Percentiles rank a stretch among this genome's conserved stretches.
Evolutionary conservation across 768 basidiomycete genomes (phyloP).

Genomic region (Hericium erinaceus): DNA sequence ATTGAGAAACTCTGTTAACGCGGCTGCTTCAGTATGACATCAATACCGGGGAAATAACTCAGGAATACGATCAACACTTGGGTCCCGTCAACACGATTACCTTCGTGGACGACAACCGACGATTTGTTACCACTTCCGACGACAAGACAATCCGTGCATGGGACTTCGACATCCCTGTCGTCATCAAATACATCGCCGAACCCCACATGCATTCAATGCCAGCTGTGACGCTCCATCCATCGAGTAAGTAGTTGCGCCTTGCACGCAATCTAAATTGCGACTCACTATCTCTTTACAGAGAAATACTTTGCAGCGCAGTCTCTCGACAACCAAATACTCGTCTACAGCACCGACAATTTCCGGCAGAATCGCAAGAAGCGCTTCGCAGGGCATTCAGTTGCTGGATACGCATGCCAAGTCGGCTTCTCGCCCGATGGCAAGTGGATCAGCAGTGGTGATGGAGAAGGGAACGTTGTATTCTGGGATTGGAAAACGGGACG

Average conservation of each 20-base stretch:
- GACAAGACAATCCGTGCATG: constrained; percentile 99
- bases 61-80: constrained; percentile 98
- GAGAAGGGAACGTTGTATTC: constrained; percentile 90
- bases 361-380: constrained; percentile 98
- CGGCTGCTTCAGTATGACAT: constrained; percentile 71
- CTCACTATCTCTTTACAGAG: constrained; percentile 35
- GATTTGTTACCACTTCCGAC: constrained; percentile 97
- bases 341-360: constrained; percentile 98
- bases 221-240: constrained; percentile 91
- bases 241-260: constrained; percentile 51
- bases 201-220: constrained; percentile 99
- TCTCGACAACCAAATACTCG: constrained; percentile 94
- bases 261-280: constrained; percentile 5
- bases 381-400: constrained; percentile 93
- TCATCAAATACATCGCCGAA: constrained; percentile 99
- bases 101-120: constrained; percentile 95
- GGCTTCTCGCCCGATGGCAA: constrained; percentile 98
- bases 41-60: constrained; percentile 88
- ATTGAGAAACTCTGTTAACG: constrained; percentile 1
- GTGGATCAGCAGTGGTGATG: constrained; percentile 96
- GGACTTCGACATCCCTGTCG: constrained; percentile 99
- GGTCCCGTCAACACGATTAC: constrained; percentile 98
- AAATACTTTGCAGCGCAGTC: constrained; percentile 98
- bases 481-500: constrained; percentile 99
- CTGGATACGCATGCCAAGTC: constrained; percentile 94